Conservation (phyloP, 768 basidiomycete species). For the Tylopilus plumbeoviolaceoides region DNA sequence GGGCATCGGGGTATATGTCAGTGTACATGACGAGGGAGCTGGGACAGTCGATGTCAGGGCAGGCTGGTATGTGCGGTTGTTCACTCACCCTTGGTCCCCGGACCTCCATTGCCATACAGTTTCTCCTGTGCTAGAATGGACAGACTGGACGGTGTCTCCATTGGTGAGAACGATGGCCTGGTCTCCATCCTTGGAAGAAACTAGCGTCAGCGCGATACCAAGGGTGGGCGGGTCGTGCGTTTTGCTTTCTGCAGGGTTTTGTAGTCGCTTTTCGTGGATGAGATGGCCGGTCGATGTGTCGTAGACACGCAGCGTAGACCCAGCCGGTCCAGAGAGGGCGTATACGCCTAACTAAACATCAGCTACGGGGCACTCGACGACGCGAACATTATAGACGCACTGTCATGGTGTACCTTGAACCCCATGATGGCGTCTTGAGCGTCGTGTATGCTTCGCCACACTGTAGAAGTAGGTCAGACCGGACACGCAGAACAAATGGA, state of each 20-base stretch:
- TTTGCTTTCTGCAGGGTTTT: constrained; percentile 40
- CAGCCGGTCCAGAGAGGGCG: constrained; percentile 72
- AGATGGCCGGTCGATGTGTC: constrained; percentile 61
- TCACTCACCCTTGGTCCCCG: constrained; percentile 58
- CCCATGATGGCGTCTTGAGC: constrained; percentile 60
- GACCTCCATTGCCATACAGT: constrained; percentile 71
- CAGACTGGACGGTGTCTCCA: constrained; percentile 50
- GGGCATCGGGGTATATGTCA: constrained; percentile 50
- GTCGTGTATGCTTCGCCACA: constrained; percentile 81
- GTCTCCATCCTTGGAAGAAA: constrained; percentile 31
- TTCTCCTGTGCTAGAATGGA: constrained; percentile 51
- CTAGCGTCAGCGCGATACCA: constrained; percentile 46
- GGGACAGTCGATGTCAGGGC: constrained; percentile 1
- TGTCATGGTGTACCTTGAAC: constrained; percentile 53
- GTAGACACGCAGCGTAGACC: constrained; percentile 64
- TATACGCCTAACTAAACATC: constrained; percentile 49
- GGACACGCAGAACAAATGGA: constrained; percentile 4
- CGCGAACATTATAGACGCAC: constrained; percentile 38
- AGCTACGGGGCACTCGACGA: background rate
- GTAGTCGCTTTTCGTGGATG: constrained; percentile 60
- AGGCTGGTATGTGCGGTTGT: background rate
- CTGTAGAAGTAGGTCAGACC: constrained; percentile 34
- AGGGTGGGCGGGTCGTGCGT: constrained; percentile 50
- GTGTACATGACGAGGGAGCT: constrained; percentile 67
- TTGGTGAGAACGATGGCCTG: constrained; percentile 49